phyloP scores from a whole-genome alignment of 2,329 filamentous ascomycete species.

The Aureobasidium subglaciale region DNA sequence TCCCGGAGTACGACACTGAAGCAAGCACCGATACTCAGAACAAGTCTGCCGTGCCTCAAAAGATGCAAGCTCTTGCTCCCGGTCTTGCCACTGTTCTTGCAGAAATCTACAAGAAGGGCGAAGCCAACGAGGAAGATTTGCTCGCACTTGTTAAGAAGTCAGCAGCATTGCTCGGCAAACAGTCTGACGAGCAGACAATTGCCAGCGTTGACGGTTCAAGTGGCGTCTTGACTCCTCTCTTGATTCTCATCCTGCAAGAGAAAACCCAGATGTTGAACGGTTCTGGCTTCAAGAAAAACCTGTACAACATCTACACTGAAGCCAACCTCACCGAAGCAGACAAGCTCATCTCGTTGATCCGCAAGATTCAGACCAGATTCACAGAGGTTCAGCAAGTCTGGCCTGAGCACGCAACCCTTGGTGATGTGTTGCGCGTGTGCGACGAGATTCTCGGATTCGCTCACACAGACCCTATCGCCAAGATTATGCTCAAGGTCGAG shows the following conservation, averaged over 20 bases:
- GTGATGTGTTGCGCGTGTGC: constrained; percentile 69
- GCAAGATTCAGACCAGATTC: constrained; percentile 66
- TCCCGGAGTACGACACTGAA: constrained; percentile 66
- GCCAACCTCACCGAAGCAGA: constrained; percentile 69
- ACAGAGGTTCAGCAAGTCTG: constrained; percentile 56
- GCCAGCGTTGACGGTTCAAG: background rate
- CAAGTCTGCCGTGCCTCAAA: background rate
- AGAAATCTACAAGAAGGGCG: constrained; percentile 16
- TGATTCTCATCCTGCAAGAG: constrained; percentile 30
- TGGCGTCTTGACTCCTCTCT: constrained; percentile 15
- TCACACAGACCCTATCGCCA: constrained; percentile 77
- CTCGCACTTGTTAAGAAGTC: constrained; percentile 19
- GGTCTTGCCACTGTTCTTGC: constrained; percentile 21
- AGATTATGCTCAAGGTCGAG: constrained; percentile 78
- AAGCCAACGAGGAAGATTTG: constrained; percentile 13
- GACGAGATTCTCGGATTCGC: constrained; percentile 67
- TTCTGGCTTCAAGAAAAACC: constrained; percentile 16
- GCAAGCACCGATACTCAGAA: background rate
- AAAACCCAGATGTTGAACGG: constrained; percentile 23
- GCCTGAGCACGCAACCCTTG: constrained; percentile 70
- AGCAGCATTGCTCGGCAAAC: constrained; percentile 5
- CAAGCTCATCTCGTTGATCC: constrained; percentile 62
- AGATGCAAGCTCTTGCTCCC: constrained; percentile 21
- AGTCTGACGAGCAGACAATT: background rate
- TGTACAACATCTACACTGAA: constrained; percentile 86